Evolutionary conservation across 2,329 filamentous ascomycete species (phyloP).

Genomic region (Stagonosporopsis rhizophila): DNA sequence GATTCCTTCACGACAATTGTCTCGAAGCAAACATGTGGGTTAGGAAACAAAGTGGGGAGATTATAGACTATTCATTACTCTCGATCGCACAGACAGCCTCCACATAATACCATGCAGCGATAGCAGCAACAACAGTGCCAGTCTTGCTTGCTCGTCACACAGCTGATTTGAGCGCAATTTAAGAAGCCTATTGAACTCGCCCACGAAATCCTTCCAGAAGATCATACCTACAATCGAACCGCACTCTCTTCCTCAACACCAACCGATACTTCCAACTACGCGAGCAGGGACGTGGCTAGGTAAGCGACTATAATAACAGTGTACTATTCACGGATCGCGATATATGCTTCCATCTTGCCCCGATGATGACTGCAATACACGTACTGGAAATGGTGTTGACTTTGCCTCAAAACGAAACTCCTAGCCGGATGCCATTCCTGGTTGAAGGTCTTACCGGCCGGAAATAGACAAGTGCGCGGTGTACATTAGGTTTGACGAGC

Average conservation of each 20-base stretch:
- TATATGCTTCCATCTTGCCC: not conserved
- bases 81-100: too few species aligned
- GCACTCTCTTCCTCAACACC: not conserved
- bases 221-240: not conserved
- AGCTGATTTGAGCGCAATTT: conserved; percentile 2
- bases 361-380: not conserved
- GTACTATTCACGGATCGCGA: not conserved
- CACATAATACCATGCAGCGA: not conserved
- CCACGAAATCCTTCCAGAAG: not conserved
- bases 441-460: not conserved
- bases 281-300: not conserved
- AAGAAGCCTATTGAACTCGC: not conserved
- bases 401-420: not conserved
- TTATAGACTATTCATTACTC: too few species aligned
- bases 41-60: too few species aligned
- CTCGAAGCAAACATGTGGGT: too few species aligned
- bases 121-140: not conserved
- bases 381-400: not conserved
- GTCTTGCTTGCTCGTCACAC: not conserved
- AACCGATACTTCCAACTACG: not conserved
- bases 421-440: not conserved
- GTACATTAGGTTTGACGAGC: not conserved
- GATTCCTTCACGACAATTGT: too few species aligned
- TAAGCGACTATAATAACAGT: not conserved
- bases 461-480: not conserved